Base-by-base conservation (phyloP, 306 rosid genomes). In the Castanea sativa region DNA sequence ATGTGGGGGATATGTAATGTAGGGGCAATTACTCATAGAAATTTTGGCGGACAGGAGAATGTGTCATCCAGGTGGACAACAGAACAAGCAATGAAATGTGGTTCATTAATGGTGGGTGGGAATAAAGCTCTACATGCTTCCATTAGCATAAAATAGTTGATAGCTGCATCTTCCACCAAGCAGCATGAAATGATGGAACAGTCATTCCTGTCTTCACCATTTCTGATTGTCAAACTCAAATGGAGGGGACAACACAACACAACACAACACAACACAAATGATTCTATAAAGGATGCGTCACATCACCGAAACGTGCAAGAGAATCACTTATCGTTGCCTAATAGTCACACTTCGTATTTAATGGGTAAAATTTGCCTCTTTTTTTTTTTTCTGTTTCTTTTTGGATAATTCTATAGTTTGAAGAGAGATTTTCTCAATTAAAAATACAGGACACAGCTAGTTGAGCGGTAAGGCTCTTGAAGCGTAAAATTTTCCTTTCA, bases 21-120 rank as follows among this genome's bases (percentile, higher is more conserved):
- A 41, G 45, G 45, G 72, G 27, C 6, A 35, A 35, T 67, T 18
- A 65, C 32, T 19, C 64, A 16, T 18, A 33, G 5, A 45, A 68
- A 71, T 18, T 78, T 56, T 80, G 81, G 80, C 58, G 53, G 81
- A 83, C 75, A 81, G 32, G 55, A 19, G 60, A 6, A 67, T 38
- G 74, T 69, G 78, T 51, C 73, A 71, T 87, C 87, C 80, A 75
- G 67, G 73, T 59, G 55, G 79, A 49, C 15, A 49, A 49, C 53
- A 12, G 11, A 15, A 57, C 29, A 69, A 71, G 79, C 81, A 67
- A 55, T n/a, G 23, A 58, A 43, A 35, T 77, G 70, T 67, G 23
- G 64, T 57, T 53, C 82, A 70, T 38, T 25, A 55, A 38, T 69
- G 33, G 76, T 58, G 55, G 60, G 80, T 11, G 21, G 29, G 77